phyloP scores from a whole-genome alignment of 2,329 filamentous ascomycete genomes.

The Monilinia polystroma region DNA sequence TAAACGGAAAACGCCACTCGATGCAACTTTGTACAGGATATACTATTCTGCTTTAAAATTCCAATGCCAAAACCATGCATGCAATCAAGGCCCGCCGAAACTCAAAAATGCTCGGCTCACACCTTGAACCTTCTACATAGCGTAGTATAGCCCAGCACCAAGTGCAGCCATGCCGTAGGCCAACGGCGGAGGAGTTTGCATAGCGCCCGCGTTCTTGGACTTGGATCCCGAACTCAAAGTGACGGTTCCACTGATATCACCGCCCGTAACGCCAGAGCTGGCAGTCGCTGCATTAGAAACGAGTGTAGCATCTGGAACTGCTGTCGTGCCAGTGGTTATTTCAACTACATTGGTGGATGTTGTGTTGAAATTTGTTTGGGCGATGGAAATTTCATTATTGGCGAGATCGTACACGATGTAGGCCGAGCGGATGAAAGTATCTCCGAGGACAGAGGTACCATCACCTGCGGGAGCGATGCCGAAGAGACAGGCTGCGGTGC shows the following conservation, averaged over 20 bases:
- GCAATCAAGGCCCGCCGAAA: not conserved
- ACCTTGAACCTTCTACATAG: slow-evolving; percentile 18
- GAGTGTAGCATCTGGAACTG: slow-evolving; percentile 55
- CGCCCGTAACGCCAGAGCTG: slow-evolving; percentile 38
- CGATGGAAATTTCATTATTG: slow-evolving; percentile 70
- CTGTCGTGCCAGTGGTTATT: slow-evolving; percentile 50
- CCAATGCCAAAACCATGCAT: not conserved
- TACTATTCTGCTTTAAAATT: not conserved
- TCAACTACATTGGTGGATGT: slow-evolving; percentile 52
- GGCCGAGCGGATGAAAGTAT: slow-evolving; percentile 72
- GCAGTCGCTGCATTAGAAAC: slow-evolving; percentile 52
- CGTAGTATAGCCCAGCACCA: slow-evolving; percentile 33
- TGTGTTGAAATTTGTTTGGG: slow-evolving; percentile 63
- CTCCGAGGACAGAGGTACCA: slow-evolving; percentile 63
- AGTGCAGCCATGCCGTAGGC: slow-evolving; percentile 32
- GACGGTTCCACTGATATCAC: slow-evolving; percentile 25
- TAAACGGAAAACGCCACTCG: not conserved
- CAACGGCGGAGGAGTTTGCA: slow-evolving; percentile 25
- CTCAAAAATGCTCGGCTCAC: not conserved
- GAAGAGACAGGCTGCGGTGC: slow-evolving; percentile 61
- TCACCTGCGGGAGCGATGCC: slow-evolving; percentile 60
- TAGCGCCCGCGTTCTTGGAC: slow-evolving; percentile 24
- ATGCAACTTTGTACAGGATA: slow-evolving; percentile 3
- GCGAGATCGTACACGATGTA: slow-evolving; percentile 74
- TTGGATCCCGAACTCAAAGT: slow-evolving; percentile 27